phyloP scores from a whole-genome alignment of 345 rosid genomes.

The Excoecaria cochinchinensis region DNA sequence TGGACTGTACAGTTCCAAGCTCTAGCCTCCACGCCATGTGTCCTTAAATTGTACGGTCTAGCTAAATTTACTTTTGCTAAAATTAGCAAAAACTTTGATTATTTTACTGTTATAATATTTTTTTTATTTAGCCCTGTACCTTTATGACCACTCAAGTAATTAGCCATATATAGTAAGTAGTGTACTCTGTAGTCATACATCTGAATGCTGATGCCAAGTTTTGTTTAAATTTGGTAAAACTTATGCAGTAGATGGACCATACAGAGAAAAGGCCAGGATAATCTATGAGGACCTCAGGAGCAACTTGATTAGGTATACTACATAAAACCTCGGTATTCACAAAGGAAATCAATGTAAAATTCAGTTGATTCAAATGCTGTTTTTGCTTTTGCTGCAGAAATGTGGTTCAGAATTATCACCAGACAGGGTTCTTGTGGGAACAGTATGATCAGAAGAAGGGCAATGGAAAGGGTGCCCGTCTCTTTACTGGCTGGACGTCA shows the following conservation, averaged over 20 bases:
- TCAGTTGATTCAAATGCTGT: conserved; percentile 1
- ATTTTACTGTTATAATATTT: no score
- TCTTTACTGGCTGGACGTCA: conserved; percentile 87
- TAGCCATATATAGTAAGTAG: no score
- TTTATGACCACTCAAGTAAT: no score
- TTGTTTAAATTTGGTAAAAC: conserved; percentile 4
- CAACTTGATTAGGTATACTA: conserved; percentile 65
- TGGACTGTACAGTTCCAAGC: no score
- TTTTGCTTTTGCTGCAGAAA: conserved; percentile 48
- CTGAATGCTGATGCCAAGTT: not conserved
- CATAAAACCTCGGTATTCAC: no score
- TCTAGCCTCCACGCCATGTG: no score
- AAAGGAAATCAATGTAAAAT: not conserved
- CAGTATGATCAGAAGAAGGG: conserved; percentile 81
- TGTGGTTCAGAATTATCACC: conserved; percentile 65
- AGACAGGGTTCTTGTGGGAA: conserved; percentile 87
- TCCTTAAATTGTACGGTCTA: no score
- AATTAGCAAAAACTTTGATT: no score
- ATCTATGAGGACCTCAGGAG: conserved; percentile 62
- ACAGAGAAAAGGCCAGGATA: conserved; percentile 52
- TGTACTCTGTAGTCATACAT: no score
- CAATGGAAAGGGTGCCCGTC: conserved; percentile 68
- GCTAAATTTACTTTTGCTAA: no score
- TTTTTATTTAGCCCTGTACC: no score
- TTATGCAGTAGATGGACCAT: conserved; percentile 74